Evolutionary conservation across 352 stramenopile genomes (phyloP).

Genomic region (Phytophthora meadii): DNA sequence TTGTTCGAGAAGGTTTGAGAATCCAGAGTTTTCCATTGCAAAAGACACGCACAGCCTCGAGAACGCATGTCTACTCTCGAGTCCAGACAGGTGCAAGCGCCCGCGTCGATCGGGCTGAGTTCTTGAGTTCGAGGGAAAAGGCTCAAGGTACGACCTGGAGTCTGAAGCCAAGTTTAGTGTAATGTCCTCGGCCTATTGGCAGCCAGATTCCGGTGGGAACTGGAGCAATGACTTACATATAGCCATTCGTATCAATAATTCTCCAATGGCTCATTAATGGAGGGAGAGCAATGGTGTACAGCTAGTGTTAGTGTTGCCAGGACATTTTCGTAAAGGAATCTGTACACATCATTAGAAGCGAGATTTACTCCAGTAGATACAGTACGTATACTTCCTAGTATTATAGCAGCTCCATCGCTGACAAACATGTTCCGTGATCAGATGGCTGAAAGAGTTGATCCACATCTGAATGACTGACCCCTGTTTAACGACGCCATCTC

Average conservation of each 20-base stretch:
- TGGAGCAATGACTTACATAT: background rate
- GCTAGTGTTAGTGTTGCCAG: no score
- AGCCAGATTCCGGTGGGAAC: background rate
- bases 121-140: no score
- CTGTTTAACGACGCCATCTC: slow-evolving; percentile 30
- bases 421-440: slow-evolving; percentile 10
- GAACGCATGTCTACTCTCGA: slow-evolving; percentile 12
- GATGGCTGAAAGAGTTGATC: slow-evolving; percentile 12
- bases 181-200: background rate
- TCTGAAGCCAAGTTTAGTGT: background rate
- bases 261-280: background rate
- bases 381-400: background rate
- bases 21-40: slow-evolving; percentile 10
- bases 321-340: no score
- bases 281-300: background rate
- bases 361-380: no score
- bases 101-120: background rate
- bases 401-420: background rate
- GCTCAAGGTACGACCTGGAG: background rate
- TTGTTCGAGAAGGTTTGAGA: slow-evolving; percentile 4
- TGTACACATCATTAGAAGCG: no score
- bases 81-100: slow-evolving; percentile 2
- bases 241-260: background rate
- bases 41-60: slow-evolving; percentile 15
- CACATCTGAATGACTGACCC: slow-evolving; percentile 4